A percentile compares a stretch with the other conserved stretches of the same genome.
Conservation (phyloP, 352 stramenopile species). For the Pythium dissotocum region DNA sequence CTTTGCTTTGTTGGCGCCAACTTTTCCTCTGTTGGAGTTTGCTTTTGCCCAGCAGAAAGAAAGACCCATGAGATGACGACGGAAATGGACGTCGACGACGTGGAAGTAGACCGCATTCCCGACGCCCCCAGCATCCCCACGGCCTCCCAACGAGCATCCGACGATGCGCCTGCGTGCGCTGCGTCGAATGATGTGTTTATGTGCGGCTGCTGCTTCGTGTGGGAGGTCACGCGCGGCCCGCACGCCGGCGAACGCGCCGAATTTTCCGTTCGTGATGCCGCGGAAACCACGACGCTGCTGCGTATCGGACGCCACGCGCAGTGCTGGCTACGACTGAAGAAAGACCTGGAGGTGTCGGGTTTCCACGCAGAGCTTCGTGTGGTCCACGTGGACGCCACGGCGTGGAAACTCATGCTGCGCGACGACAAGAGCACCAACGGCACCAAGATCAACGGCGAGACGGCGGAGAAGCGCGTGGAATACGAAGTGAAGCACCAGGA, state of each 20-base stretch:
- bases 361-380: slow-evolving; percentile 47
- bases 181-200: not conserved
- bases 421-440: slow-evolving; percentile 67
- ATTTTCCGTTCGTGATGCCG: slow-evolving; percentile 4
- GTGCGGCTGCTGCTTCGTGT: slow-evolving; percentile 39
- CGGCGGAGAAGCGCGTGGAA: slow-evolving; percentile 22
- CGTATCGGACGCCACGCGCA: slow-evolving; percentile 46
- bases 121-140: not conserved
- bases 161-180: not conserved
- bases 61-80: not conserved
- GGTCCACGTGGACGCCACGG: not conserved
- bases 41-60: not conserved
- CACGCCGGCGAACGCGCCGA: slow-evolving; percentile 19
- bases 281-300: slow-evolving; percentile 13
- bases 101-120: not conserved
- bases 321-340: slow-evolving; percentile 50
- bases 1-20: slow-evolving; percentile 16
- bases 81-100: slow-evolving; percentile 1
- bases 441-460: slow-evolving; percentile 50
- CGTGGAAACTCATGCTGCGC: slow-evolving; percentile 6
- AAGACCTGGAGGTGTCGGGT: slow-evolving; percentile 64
- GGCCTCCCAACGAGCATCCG: not conserved
- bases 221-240: slow-evolving; percentile 27
- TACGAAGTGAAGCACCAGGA: slow-evolving; percentile 41
- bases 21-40: not conserved